These are phyloP conservation scores for Solanum pinnatisectum DNA, from an alignment of 257 asterid species.

Conservation along the genomic window DNA sequence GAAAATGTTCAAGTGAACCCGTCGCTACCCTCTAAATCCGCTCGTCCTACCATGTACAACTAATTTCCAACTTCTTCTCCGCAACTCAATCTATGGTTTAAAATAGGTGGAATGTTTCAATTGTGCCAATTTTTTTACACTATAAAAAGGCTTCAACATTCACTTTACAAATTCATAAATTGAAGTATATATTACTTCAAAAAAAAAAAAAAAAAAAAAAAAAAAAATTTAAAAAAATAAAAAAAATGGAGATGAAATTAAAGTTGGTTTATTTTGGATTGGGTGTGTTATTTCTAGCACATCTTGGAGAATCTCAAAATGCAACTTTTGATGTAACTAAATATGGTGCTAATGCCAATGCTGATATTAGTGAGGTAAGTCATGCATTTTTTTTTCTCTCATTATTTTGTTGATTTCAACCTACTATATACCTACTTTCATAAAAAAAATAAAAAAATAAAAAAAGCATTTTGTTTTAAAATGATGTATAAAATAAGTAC, in stretches of 20 bases:
- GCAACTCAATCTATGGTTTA: not conserved
- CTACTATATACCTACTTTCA: not conserved
- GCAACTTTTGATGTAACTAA: not conserved
- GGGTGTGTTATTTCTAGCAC: not conserved
- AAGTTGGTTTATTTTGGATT: not conserved
- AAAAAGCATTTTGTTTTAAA: not conserved
- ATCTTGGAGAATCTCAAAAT: not conserved
- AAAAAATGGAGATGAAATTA: not conserved
- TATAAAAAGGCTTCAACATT: not conserved
- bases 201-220: not conserved
- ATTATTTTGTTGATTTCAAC: not conserved
- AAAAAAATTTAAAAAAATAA: not conserved
- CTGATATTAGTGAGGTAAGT: not conserved
- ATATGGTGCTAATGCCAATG: slow-evolving; percentile 1
- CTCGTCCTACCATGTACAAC: not conserved
- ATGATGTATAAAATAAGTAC: not conserved
- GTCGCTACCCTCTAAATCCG: not conserved
- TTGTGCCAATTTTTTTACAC: not conserved
- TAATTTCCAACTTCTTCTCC: not conserved
- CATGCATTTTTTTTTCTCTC: not conserved
- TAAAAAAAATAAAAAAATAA: too few species aligned
- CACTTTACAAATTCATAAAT: not conserved
- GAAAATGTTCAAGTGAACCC: not conserved
- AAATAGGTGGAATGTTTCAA: not conserved
- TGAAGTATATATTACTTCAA: not conserved